Evolutionary conservation across 208 protist species (phyloP), one percentile per base, ranked within the genome.

Genomic region (Herpetomonas tarakana): DNA sequence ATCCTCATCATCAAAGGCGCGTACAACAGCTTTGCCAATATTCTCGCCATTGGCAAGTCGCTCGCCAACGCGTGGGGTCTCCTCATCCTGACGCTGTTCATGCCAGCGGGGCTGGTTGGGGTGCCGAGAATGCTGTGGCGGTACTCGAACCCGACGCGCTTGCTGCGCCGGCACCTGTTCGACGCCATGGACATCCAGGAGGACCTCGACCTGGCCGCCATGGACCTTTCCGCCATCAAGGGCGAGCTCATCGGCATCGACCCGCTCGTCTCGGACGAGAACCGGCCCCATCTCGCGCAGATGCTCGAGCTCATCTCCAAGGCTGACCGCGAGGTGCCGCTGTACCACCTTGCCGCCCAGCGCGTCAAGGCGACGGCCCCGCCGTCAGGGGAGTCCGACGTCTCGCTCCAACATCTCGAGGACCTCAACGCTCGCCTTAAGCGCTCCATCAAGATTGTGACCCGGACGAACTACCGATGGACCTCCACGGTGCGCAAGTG

Each of bases 41-140:
- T 93, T 18, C 30, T 81, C 31, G 92, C 90, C 57, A 64, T 97
- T 25, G 82, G 64, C 53, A 86, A 93, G 53, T 91, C 87, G 35
- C 60, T 91, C n/a, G 84, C 85, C 27, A 97, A 97, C 70, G 78
- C 91, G 27, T 95, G 88, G 83, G 91, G 91, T 69, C 78, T 97
- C 51, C 65, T 97, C 19, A 79, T 95, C 27, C 58, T 95, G 46
- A 83, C 83, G 0, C 50, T 97, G 16, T 95, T 97, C 52, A 88
- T 97, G 78, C 88, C 86, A 1, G 72, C 81, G 31, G 91, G 91
- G 2, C 62, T 95, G n/a, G 84, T 94, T 11, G 86, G 83, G 0
- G 74, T 97, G 39, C 91, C 91, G 29, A 78, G 81, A 18, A 83
- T 91, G 74, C 73, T 97, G 44, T 97, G 81, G 78, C 71, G 82